These are phyloP conservation scores for Schoenoplectus tabernaemontani DNA, from an alignment of 202 grass and related monocot genomes.

Conservation along the genomic window DNA sequence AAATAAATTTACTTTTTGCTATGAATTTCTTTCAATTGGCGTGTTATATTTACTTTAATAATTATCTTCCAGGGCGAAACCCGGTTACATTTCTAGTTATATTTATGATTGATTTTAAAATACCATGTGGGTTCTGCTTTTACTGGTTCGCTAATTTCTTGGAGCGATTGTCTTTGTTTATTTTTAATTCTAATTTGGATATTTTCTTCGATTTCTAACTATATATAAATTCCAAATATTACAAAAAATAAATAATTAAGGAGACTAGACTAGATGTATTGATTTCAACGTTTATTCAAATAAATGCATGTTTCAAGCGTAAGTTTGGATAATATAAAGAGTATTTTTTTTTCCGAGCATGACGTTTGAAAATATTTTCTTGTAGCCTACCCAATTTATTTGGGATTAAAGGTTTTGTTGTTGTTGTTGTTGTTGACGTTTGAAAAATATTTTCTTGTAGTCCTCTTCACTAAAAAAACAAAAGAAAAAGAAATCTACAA, in stretches of 20 bases:
- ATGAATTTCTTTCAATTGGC: too few relatives aligned
- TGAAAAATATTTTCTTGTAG: too few relatives aligned
- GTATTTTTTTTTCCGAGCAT: not conserved
- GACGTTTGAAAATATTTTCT: not conserved
- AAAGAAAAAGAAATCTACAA: not conserved
- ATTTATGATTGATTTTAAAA: not conserved
- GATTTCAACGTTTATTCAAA: not conserved
- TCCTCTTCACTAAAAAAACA: not conserved
- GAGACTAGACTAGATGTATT: not conserved
- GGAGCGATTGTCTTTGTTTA: not conserved
- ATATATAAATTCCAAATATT: not conserved
- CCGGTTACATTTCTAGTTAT: too few relatives aligned
- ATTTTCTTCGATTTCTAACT: not conserved
- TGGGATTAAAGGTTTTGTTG: too few relatives aligned
- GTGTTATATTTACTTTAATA: too few relatives aligned
- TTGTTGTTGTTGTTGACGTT: too few relatives aligned
- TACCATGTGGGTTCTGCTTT: not conserved
- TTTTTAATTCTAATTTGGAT: not conserved
- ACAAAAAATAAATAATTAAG: not conserved
- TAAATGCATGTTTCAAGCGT: not conserved
- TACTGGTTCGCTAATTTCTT: not conserved
- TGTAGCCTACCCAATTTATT: too few relatives aligned
- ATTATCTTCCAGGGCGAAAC: too few relatives aligned
- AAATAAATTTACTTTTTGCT: too few relatives aligned
- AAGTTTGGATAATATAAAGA: not conserved